Conservation (phyloP, 768 basidiomycete species). For the Naganishia vaughanmartiniae region DNA sequence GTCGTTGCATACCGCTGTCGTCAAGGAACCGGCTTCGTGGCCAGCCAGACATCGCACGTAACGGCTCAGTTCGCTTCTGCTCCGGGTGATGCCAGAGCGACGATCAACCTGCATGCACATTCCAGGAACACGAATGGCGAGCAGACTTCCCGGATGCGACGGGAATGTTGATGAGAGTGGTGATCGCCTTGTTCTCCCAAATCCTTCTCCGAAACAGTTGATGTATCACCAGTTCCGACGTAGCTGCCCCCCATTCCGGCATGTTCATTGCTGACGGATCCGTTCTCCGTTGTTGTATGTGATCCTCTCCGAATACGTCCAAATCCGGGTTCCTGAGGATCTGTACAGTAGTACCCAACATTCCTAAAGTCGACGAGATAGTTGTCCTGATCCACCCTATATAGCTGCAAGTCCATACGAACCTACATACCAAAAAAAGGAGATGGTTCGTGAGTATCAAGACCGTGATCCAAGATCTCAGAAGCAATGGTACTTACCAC, state of each 20-base stretch:
- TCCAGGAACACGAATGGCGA: conserved; percentile 94
- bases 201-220: conserved; percentile 18
- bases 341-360: conserved; percentile 74
- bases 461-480: not conserved
- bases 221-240: conserved; percentile 14
- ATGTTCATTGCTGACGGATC: conserved; percentile 9
- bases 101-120: conserved; percentile 85
- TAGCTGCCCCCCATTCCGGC: conserved; percentile 5
- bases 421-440: conserved; percentile 58
- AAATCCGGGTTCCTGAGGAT: conserved; percentile 55
- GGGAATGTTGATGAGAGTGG: conserved; percentile 22
- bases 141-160: conserved; percentile 51
- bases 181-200: conserved; percentile 9
- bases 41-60: not conserved
- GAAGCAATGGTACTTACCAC: conserved; percentile 62
- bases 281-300: conserved; percentile 13
- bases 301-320: conserved; percentile 67
- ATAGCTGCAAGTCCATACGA: conserved; percentile 94
- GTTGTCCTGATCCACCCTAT: conserved; percentile 91
- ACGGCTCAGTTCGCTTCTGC: not conserved
- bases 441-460: conserved; percentile 25
- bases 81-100: conserved; percentile 68
- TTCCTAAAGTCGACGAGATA: conserved; percentile 98
- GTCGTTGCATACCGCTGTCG: no score
- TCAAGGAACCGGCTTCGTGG: no score